phyloP scores from a whole-genome alignment of 2,329 filamentous ascomycete genomes.

The Diplodia corticola region DNA sequence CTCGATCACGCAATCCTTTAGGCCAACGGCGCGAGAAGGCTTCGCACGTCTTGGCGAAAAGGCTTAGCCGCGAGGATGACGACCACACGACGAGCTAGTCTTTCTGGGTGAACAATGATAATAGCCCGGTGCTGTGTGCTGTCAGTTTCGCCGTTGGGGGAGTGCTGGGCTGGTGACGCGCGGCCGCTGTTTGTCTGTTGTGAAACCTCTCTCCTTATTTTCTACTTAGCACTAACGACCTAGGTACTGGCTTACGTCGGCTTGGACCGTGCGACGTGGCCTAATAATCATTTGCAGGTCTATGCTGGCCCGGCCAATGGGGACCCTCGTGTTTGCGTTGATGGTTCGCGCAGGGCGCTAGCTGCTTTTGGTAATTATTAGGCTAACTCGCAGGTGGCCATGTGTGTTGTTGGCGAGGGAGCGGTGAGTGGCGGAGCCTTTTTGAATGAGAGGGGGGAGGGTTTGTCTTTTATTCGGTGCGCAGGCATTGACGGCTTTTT shows the following conservation, averaged over 20 bases:
- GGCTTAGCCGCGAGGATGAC: no score
- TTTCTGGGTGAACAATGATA: no score
- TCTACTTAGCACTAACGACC: no score
- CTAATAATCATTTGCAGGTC: no score
- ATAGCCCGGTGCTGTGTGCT: background rate
- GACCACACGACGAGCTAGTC: no score
- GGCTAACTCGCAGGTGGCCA: background rate
- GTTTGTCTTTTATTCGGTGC: no score
- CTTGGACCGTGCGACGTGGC: background rate
- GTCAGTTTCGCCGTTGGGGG: background rate
- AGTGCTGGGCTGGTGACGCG: no score
- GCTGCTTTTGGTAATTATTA: background rate
- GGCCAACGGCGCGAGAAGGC: background rate
- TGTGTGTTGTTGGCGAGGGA: no score
- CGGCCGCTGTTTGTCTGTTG: background rate
- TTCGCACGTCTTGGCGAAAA: constrained; percentile 7
- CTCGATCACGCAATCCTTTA: background rate
- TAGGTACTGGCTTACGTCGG: background rate
- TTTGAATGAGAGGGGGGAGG: no score
- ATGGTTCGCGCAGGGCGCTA: background rate
- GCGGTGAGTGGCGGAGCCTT: background rate
- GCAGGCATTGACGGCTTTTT: no score
- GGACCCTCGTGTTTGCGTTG: background rate
- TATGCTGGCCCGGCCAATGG: background rate
- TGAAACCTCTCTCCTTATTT: no score